phyloP scores from a whole-genome alignment of 352 stramenopile species.

The Phytopythium kandeliae region DNA sequence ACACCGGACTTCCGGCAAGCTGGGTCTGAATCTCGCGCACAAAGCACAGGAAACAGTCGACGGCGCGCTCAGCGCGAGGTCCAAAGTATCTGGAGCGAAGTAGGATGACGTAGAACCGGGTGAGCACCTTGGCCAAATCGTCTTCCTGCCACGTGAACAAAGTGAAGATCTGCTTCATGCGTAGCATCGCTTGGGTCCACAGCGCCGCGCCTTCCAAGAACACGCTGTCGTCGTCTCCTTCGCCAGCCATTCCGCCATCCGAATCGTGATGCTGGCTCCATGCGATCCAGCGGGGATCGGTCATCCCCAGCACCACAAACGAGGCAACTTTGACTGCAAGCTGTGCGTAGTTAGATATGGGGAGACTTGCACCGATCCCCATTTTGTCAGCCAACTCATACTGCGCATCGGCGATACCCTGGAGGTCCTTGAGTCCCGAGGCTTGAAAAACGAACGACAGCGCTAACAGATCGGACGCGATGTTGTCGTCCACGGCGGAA shows the following conservation, averaged over 20 bases:
- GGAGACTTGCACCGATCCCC: background rate
- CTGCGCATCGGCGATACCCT: background rate
- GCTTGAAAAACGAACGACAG: slow-evolving; percentile 52
- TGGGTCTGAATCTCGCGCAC: slow-evolving; percentile 36
- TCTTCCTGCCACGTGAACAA: slow-evolving; percentile 58
- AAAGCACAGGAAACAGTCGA: slow-evolving; percentile 67
- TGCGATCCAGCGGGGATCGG: slow-evolving; percentile 13
- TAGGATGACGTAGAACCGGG: slow-evolving; percentile 56
- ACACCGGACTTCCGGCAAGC: slow-evolving; percentile 25
- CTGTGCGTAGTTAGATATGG: slow-evolving; percentile 19
- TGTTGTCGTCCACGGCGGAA: background rate
- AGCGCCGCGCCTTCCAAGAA: slow-evolving; percentile 4
- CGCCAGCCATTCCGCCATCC: background rate
- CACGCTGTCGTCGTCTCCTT: background rate
- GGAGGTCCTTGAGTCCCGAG: slow-evolving; percentile 6
- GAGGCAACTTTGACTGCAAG: slow-evolving; percentile 60
- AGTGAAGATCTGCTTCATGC: slow-evolving; percentile 62
- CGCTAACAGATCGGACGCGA: slow-evolving; percentile 69
- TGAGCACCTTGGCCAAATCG: slow-evolving; percentile 56
- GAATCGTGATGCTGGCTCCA: slow-evolving; percentile 1
- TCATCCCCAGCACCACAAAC: slow-evolving; percentile 57
- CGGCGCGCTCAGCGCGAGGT: slow-evolving; percentile 34
- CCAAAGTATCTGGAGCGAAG: slow-evolving; percentile 31
- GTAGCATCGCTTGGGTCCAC: slow-evolving; percentile 29
- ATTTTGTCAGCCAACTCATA: background rate